phyloP scores from a whole-genome alignment of 371 early-diverging fungal species.

The Lichtheimia ornata region DNA sequence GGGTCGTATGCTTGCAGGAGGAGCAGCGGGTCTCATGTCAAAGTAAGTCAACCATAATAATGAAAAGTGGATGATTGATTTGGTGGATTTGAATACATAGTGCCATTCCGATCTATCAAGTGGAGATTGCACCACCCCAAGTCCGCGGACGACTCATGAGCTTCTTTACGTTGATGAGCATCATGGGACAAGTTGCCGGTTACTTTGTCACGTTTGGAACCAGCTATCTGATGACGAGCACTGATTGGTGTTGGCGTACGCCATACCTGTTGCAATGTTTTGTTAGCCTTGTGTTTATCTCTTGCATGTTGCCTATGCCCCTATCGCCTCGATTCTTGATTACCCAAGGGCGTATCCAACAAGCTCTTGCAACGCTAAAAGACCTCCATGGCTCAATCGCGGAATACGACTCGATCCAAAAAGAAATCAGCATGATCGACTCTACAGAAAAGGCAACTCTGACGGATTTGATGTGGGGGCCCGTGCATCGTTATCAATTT shows the following conservation, averaged over 20 bases:
- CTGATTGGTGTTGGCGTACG: conserved; percentile 40
- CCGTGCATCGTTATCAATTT: conserved; percentile 37
- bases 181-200: conserved; percentile 39
- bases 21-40: conserved; percentile 34
- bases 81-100: neutral
- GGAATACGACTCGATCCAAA: too few relatives aligned
- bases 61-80: neutral
- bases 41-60: neutral
- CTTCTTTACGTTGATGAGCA: conserved; percentile 34
- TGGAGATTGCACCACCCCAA: conserved; percentile 38
- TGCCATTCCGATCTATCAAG: conserved; percentile 26
- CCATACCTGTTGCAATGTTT: conserved; percentile 33
- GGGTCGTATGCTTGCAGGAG: too few relatives aligned
- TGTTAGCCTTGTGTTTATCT: conserved; percentile 23
- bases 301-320: conserved; percentile 3
- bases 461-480: conserved; percentile 29
- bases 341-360: too few relatives aligned
- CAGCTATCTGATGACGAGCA: conserved; percentile 21
- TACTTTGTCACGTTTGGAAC: conserved; percentile 52
- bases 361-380: too few relatives aligned
- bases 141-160: conserved; percentile 48
- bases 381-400: too few relatives aligned
- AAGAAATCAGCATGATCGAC: too few relatives aligned
- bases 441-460: conserved; percentile 30
- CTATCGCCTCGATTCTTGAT: too few relatives aligned